Base-by-base conservation (phyloP, 208 protist genomes). In the Leishmania tarentolae region DNA sequence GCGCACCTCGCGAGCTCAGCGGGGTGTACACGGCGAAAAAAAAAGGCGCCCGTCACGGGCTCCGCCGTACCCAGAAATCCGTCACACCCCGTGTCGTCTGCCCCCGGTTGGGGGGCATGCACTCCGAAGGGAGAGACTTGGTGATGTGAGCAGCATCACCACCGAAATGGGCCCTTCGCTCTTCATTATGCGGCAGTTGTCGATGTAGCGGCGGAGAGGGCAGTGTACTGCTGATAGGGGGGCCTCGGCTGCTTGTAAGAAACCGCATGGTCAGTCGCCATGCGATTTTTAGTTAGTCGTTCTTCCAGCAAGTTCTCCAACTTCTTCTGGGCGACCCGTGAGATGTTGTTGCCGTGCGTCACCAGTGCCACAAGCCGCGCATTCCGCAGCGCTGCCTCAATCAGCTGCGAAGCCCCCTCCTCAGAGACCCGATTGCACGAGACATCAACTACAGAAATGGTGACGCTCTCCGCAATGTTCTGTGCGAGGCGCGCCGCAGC, bases 291-390 rank as follows among this genome's bases (percentile, higher is more conserved):
- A 24, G 80, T 79, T 42, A 96, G 50, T 9, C 93, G 93, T 57
- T 96, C 93, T 53, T 91, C 92, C 15, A 97, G 79, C n/a, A 96
- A 61, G 35, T 85, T 90, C 76, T 95, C 91, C 70, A 95, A 88
- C 81, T 93, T 96, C 83, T 96, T 94, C 87, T 96, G 93, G 13
- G 94, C 88, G 8, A 94, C 91, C 50, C 94, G 94, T 59, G 88
- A 90, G 63, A 96, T 92, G 53, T 88, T 85, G 84, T 97, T 97
- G 65, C 94, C 94, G 52, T 96, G 90, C 46, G 96, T 86, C 21
- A 94, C 76, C 21, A 97, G 68, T 3, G 88, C 91, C 50, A 76
- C 82, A 19, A 97, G 84, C 31, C 88, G 89, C 47, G 88, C 63
- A 75, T 97, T 97, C 24, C 88, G 82, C 73, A 94, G 83, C 44